Evolutionary conservation across 2,329 filamentous ascomycete species (phyloP), one percentile per base, ranked within the genome.

Genomic region (Cladophialophora bantiana): DNA sequence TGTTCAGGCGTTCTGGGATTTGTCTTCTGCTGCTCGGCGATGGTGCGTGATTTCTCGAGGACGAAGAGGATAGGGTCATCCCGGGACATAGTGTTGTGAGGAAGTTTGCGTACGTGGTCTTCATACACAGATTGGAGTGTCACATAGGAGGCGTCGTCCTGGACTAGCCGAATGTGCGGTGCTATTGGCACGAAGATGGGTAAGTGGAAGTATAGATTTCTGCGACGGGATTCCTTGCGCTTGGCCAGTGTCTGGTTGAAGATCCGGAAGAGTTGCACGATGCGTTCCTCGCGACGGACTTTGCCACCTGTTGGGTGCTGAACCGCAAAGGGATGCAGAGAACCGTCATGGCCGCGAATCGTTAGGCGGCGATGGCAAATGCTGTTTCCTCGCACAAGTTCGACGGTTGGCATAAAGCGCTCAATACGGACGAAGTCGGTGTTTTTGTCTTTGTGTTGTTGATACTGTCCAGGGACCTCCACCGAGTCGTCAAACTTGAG

Each of bases 371-470:
- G 89, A 79, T 98, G 94, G 59, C 94, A 98, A 35, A 94, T 90
- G 62, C 93, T 93, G 73, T 96, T 93, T 9, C 90, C 92, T 63
- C 95, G 90, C 50, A 99, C 92, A 60, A 98, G 85, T 73, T 99
- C 94, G 20, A 99, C 93, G 71, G 95, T 92, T 9, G 96, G 94
- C 73, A 99, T 81, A 86, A 99, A 99, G 31, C 94, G 90, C 78
- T 99, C 96, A 71, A 99, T 98, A 54, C 94, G 90, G 71, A 99
- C 90, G 77, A 99, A 99, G 78, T 99, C 95, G 74, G 96, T 93
- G 78, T 99, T 99, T 86, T 98, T 99, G 75, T 99, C 96, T 78
- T 95, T 96, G 81, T 97, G 95, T 76, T 96, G 90, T 70, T 97
- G 83, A 78, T 99, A 99, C 77, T 99, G 95, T 0, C 95, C 95